These are phyloP conservation scores for Microbotryum violaceum DNA, from an alignment of 1,284 basidiomycete species.

Conservation along the genomic window DNA sequence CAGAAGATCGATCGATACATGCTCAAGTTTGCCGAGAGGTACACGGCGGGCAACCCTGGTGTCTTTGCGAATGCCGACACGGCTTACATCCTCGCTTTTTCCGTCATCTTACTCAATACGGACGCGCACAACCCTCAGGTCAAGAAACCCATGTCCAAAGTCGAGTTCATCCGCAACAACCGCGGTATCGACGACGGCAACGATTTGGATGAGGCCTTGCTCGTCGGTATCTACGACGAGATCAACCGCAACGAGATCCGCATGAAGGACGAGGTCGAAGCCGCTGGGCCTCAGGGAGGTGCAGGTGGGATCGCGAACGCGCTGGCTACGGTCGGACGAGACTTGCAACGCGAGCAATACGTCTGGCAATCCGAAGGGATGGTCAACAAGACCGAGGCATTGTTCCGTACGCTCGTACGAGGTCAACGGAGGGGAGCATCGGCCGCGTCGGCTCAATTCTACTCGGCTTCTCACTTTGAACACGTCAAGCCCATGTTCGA, in stretches of 20 bases:
- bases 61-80: constrained; percentile 75
- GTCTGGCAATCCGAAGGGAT: constrained; percentile 88
- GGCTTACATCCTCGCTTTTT: constrained; percentile 87
- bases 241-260: constrained; percentile 85
- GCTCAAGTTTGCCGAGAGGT: constrained; percentile 94
- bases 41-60: constrained; percentile 75
- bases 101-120: constrained; percentile 88
- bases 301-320: constrained; percentile 67
- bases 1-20: constrained; percentile 99
- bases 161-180: constrained; percentile 86
- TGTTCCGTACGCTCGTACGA: constrained; percentile 82
- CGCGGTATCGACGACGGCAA: constrained; percentile 84
- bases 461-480: constrained; percentile 86
- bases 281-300: constrained; percentile 42
- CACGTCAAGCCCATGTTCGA: constrained; percentile 97
- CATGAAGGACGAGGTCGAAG: constrained; percentile 92
- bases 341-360: constrained; percentile 89
- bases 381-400: constrained; percentile 89
- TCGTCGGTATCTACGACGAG: constrained; percentile 74
- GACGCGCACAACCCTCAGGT: constrained; percentile 90
- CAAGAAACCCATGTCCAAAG: constrained; percentile 79
- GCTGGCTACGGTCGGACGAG: constrained; percentile 78
- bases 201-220: constrained; percentile 76
- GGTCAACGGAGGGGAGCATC: constrained; percentile 63
- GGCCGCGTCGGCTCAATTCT: constrained; percentile 71